phyloP scores from a whole-genome alignment of 768 basidiomycete species.

The Termitomyces sp. region DNA sequence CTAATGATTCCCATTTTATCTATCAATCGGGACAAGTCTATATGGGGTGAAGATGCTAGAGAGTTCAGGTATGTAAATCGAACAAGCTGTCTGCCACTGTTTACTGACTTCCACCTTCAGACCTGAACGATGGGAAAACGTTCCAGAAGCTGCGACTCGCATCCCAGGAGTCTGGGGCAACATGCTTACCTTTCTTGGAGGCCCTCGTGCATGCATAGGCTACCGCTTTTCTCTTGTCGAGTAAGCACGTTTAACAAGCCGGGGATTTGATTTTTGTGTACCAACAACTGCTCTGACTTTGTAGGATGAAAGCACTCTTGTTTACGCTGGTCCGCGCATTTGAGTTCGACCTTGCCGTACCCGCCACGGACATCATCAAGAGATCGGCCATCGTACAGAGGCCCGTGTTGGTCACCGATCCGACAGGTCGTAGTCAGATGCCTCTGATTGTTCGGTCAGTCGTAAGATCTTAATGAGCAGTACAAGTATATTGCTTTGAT shows the following conservation, averaged over 20 bases:
- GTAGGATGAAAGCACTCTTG: slow-evolving; percentile 32
- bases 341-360: slow-evolving; percentile 50
- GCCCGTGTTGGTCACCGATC: slow-evolving; percentile 37
- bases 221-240: slow-evolving; percentile 57
- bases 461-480: neutral
- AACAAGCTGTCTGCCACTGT: neutral
- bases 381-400: slow-evolving; percentile 35
- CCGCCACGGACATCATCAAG: slow-evolving; percentile 34
- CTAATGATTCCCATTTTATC: slow-evolving; percentile 45
- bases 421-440: slow-evolving; percentile 34
- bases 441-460: slow-evolving; percentile 33
- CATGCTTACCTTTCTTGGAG: slow-evolving; percentile 57
- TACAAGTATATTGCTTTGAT: neutral
- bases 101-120: slow-evolving; percentile 29
- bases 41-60: slow-evolving; percentile 63
- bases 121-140: slow-evolving; percentile 57
- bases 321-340: slow-evolving; percentile 49
- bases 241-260: slow-evolving; percentile 21
- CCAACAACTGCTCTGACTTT: neutral
- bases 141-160: slow-evolving; percentile 34
- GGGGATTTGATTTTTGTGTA: neutral
- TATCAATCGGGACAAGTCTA: slow-evolving; percentile 43
- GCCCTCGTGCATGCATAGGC: slow-evolving; percentile 61
- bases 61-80: slow-evolving; percentile 46
- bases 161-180: slow-evolving; percentile 62